These are phyloP conservation scores for Tolypocladium endophyticum DNA, from an alignment of 2,329 filamentous ascomycete species.

Conservation along the genomic window DNA sequence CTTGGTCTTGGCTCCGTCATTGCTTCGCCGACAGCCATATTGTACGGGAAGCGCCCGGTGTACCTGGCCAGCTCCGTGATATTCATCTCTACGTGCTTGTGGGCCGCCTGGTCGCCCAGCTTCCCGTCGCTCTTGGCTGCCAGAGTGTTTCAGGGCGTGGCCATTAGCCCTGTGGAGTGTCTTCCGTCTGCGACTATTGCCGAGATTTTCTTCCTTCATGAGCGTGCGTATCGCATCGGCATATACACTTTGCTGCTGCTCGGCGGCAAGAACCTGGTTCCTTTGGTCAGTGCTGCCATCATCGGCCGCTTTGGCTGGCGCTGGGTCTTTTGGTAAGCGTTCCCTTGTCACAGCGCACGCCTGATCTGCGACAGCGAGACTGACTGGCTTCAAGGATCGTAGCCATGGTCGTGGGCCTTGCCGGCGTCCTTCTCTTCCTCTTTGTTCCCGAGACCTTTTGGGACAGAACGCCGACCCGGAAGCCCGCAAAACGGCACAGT, in stretches of 20 bases:
- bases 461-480: constrained; percentile 62
- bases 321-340: constrained; percentile 72
- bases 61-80: constrained; percentile 69
- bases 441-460: constrained; percentile 95
- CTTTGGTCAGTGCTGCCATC: constrained; percentile 75
- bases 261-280: constrained; percentile 84
- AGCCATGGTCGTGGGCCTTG: constrained; percentile 66
- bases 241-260: constrained; percentile 86
- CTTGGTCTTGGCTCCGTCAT: constrained; percentile 76
- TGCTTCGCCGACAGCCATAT: constrained; percentile 79
- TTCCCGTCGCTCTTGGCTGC: constrained; percentile 73
- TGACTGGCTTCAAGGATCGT: constrained; percentile 52
- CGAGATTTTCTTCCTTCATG: constrained; percentile 93
- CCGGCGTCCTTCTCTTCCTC: constrained; percentile 64
- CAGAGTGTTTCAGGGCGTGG: constrained; percentile 77
- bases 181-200: constrained; percentile 88
- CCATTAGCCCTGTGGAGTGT: constrained; percentile 84
- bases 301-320: constrained; percentile 73
- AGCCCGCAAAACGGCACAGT: constrained; percentile 28
- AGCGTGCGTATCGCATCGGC: constrained; percentile 83
- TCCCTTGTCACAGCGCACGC: not conserved
- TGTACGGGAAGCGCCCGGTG: constrained; percentile 83
- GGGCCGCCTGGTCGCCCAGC: constrained; percentile 76
- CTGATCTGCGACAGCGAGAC: not conserved
- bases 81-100: constrained; percentile 68